phyloP scores from a whole-genome alignment of 2,329 filamentous ascomycete genomes.

The Monosporascus sp. region DNA sequence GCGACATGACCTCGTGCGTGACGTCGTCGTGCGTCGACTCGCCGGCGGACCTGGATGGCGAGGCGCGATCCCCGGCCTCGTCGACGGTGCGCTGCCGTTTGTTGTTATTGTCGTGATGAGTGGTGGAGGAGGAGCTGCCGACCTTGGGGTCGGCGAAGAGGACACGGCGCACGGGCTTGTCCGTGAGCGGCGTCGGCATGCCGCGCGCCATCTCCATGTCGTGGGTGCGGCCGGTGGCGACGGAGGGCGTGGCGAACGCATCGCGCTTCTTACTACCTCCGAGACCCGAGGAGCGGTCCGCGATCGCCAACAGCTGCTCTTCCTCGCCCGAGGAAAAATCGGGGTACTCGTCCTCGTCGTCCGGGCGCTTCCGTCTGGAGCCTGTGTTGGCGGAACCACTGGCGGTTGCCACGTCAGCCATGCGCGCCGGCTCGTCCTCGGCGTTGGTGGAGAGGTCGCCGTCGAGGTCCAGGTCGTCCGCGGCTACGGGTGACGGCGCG shows the following conservation, averaged over 20 bases:
- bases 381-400: constrained; percentile 6
- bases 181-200: constrained; percentile 22
- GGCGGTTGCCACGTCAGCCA: neutral
- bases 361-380: constrained; percentile 20
- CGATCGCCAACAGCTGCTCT: constrained; percentile 16
- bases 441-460: constrained; percentile 2
- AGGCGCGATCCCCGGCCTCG: neutral
- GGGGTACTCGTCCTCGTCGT: constrained; percentile 17
- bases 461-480: constrained; percentile 5
- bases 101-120: neutral
- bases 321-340: constrained; percentile 24
- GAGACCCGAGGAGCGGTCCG: constrained; percentile 9
- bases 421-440: constrained; percentile 6
- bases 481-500: neutral
- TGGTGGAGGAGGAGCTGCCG: constrained; percentile 4
- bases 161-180: constrained; percentile 19
- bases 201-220: constrained; percentile 9
- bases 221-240: constrained; percentile 1
- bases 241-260: constrained; percentile 13
- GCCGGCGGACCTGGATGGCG: constrained; percentile 1
- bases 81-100: constrained; percentile 11
- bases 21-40: constrained; percentile 23
- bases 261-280: constrained; percentile 6
- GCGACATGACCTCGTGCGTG: constrained; percentile 40
- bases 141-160: constrained; percentile 21